Evolutionary conservation across 345 rosid genomes (phyloP).

Genomic region (Sisymbrium irio): DNA sequence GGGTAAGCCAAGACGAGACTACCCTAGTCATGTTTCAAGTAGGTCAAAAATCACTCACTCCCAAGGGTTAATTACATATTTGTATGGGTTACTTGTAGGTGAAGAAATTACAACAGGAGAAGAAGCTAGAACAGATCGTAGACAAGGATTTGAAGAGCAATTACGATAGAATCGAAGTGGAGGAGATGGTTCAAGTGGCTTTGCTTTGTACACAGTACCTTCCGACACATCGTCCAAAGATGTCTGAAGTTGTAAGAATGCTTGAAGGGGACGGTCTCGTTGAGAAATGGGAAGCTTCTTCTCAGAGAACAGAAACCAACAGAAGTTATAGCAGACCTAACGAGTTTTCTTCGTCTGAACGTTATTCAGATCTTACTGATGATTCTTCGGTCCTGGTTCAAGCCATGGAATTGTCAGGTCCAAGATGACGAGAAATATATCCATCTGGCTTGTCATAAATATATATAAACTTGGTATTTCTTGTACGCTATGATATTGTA

Average conservation of each 20-base stretch:
- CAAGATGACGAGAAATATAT: slow-evolving; percentile 50
- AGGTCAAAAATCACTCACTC: slow-evolving; percentile 1
- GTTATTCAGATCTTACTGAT: slow-evolving; percentile 86
- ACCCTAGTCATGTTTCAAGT: not conserved
- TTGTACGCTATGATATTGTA: not conserved
- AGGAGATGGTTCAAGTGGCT: slow-evolving; percentile 87
- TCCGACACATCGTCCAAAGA: slow-evolving; percentile 79
- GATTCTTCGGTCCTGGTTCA: slow-evolving; percentile 76
- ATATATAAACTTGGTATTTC: slow-evolving; percentile 1
- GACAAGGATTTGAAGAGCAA: slow-evolving; percentile 77
- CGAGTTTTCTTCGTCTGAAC: slow-evolving; percentile 73
- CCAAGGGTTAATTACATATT: not conserved
- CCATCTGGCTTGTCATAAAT: slow-evolving; percentile 1
- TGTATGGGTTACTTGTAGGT: slow-evolving; percentile 46
- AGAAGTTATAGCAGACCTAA: slow-evolving; percentile 48
- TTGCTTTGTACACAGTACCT: slow-evolving; percentile 81
- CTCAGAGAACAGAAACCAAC: slow-evolving; percentile 57
- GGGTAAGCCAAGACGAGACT: slow-evolving; percentile 46
- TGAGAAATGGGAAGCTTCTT: slow-evolving; percentile 96
- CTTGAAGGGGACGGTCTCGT: slow-evolving; percentile 95
- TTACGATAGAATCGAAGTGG: slow-evolving; percentile 72
- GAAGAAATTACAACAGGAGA: slow-evolving; percentile 82
- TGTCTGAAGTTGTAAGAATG: slow-evolving; percentile 97
- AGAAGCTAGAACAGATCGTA: slow-evolving; percentile 75
- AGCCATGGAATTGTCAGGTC: slow-evolving; percentile 97